A percentile compares a stretch with the other conserved stretches of the same genome.
Evolutionary conservation across 805 yeast genomes (phyloP).

Genomic region (Suhomyces faveliae): DNA sequence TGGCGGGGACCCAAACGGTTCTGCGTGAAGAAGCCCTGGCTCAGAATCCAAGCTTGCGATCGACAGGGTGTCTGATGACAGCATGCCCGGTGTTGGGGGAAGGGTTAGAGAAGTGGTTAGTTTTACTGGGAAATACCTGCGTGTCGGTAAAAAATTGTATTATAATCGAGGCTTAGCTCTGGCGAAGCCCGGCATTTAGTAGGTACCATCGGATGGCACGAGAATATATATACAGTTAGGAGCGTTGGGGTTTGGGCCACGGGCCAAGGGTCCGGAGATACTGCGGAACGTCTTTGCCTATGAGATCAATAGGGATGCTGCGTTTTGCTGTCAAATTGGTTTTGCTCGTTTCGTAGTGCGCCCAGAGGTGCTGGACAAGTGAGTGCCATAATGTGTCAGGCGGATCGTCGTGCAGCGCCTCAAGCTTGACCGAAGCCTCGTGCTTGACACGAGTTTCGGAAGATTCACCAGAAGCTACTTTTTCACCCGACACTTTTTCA

Average conservation of each 20-base stretch:
- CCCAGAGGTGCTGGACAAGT: constrained; percentile 25
- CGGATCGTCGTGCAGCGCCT: neutral
- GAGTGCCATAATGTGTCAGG: neutral
- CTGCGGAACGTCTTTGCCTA: constrained; percentile 27
- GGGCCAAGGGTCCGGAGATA: constrained; percentile 16
- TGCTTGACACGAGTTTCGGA: neutral
- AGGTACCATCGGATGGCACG: neutral
- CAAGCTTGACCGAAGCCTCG: neutral
- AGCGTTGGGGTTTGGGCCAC: constrained; percentile 12
- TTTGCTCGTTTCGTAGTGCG: constrained; percentile 34
- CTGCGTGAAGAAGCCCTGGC: neutral
- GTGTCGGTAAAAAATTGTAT: no score
- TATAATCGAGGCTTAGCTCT: neutral
- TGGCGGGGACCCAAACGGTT: neutral
- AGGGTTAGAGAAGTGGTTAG: no score
- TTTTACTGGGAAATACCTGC: no score
- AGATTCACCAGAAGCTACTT: no score
- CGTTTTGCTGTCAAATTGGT: constrained; percentile 31
- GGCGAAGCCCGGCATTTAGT: neutral
- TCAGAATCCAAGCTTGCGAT: neutral
- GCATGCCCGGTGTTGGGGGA: neutral
- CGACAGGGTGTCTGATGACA: neutral
- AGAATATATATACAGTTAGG: no score
- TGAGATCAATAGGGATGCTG: constrained; percentile 30
- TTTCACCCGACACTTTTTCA: no score